Base-by-base conservation (phyloP, 352 stramenopile genomes). In the Phytophthora melonis region DNA sequence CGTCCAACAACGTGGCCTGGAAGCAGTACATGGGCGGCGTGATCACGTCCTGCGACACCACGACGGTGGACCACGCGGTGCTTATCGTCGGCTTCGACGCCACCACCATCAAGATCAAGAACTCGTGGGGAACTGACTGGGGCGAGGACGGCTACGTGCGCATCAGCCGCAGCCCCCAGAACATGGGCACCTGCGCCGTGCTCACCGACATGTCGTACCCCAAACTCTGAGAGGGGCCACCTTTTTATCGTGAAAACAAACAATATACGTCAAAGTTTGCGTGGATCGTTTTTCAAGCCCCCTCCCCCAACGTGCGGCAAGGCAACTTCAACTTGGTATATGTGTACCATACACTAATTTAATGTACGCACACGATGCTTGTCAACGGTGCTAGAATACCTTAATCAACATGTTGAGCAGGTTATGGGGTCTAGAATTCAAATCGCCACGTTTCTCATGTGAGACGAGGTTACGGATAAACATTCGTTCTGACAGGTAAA, bases 11-110 rank as follows among this genome's bases (percentile, higher is more conserved):
- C 73, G 85, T 86, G 52, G 88, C 86, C n/a, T 99, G 98, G 83
- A 98, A 99, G 88, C 98, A 99, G 70, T 99, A 99, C 94, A 91
- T 82, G 47, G 81, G 82, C 32, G 98, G 98, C 23, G 93, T 99
- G 6, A 79, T 99, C 36, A 84, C 71, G 43, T 78, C 63, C 18
- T 88, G 79, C 56, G 88, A 83, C 60, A 90, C 91, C 60, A 81
- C 88, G 39, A 86, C 93, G 23, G 90, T 99, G 58, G 98, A 99
- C 82, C 98, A 99, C 79, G 98, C 97, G 47, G 94, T 99, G 19
- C 86, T 99, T 25, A 92, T 90, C 0, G 97, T 99, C 3, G 97
- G 98, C 25, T 99, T 99, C 81, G 93, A 96, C 63, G 77, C 81
- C 34, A 87, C 80, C 0, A 82, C 81, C 21, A 98, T 95, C 83